A percentile compares a stretch with the other conserved stretches of the same genome.
Evolutionary conservation across 371 early-diverging fungal species (phyloP).

Genomic region (Parasitella parasitica): DNA sequence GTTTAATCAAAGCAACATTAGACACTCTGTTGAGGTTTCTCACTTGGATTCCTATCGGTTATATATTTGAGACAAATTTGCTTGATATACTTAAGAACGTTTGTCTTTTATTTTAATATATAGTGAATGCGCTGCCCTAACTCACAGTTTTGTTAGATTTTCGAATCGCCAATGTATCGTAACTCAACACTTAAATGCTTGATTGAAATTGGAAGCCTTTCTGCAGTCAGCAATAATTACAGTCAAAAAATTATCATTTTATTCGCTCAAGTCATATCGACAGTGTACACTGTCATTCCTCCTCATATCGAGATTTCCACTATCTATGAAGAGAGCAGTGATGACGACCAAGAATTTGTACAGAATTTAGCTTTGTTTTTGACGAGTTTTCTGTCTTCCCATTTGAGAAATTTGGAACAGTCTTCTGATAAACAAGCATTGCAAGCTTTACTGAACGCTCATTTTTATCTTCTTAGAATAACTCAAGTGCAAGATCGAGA

Average conservation of each 20-base stretch:
- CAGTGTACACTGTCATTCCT: conserved; percentile 72
- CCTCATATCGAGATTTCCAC: conserved; percentile 42
- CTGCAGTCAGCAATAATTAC: conserved; percentile 67
- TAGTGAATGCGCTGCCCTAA: not conserved
- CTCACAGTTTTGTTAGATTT: conserved; percentile 54
- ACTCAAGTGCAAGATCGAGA: conserved; percentile 94
- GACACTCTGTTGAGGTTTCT: conserved; percentile 93
- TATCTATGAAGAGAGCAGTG: conserved; percentile 79
- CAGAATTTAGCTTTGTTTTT: conserved; percentile 61
- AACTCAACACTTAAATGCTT: conserved; percentile 93
- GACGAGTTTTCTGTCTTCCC: conserved; percentile 79
- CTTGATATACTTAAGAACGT: conserved; percentile 83
- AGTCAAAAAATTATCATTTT: conserved; percentile 79
- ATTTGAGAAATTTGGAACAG: conserved; percentile 67
- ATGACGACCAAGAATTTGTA: conserved; percentile 85
- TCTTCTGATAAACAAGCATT: conserved; percentile 43
- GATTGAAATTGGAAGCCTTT: conserved; percentile 88
- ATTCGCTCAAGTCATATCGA: conserved; percentile 76
- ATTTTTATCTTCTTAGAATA: conserved; percentile 87
- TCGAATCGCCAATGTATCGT: conserved; percentile 81
- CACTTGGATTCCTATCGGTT: conserved; percentile 97
- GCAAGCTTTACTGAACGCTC: conserved; percentile 75
- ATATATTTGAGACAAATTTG: conserved; percentile 95
- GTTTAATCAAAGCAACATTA: conserved; percentile 89
- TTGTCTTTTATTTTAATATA: not conserved